Evolutionary conservation across 257 asterid genomes (phyloP).

Genomic region (Perilla frutescens): DNA sequence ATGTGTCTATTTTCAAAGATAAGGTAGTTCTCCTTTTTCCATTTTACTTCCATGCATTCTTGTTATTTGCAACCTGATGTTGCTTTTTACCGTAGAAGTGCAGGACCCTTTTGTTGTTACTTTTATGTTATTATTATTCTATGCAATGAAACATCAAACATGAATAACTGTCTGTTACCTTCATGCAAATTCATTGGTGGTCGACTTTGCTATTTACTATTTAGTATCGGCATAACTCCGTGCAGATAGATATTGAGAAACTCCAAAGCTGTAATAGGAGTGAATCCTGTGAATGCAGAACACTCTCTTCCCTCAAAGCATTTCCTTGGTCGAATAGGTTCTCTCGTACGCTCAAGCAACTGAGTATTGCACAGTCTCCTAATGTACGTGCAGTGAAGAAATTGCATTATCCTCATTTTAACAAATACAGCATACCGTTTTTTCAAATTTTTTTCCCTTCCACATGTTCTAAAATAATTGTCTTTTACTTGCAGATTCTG

Average conservation of each 20-base stretch:
- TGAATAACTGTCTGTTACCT: background rate
- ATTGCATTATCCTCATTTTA: background rate
- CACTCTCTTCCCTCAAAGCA: slow-evolving; percentile 56
- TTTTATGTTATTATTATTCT: background rate
- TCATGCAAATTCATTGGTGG: background rate
- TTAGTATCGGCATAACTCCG: slow-evolving; percentile 26
- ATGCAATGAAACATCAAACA: background rate
- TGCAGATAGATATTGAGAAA: slow-evolving; percentile 65
- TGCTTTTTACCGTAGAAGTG: background rate
- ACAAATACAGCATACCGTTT: background rate
- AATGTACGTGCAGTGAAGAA: slow-evolving; percentile 52
- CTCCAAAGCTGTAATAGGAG: slow-evolving; percentile 60
- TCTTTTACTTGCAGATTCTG: slow-evolving; percentile 66
- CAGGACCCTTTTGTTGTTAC: too few species aligned
- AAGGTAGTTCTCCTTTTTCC: slow-evolving; percentile 52
- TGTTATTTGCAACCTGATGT: background rate
- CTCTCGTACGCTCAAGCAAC: slow-evolving; percentile 75
- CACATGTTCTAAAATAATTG: slow-evolving; percentile 1
- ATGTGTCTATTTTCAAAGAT: slow-evolving; percentile 49
- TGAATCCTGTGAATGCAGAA: slow-evolving; percentile 82
- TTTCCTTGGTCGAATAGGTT: slow-evolving; percentile 85
- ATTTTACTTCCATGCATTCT: background rate
- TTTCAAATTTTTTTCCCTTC: background rate
- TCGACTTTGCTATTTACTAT: slow-evolving; percentile 4
- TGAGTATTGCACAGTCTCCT: slow-evolving; percentile 71